Percentiles rank a stretch among this genome's conserved stretches.
These are phyloP conservation scores for Colletotrichum lentis DNA, from an alignment of 2,329 filamentous ascomycete species.

Conservation along the genomic window DNA sequence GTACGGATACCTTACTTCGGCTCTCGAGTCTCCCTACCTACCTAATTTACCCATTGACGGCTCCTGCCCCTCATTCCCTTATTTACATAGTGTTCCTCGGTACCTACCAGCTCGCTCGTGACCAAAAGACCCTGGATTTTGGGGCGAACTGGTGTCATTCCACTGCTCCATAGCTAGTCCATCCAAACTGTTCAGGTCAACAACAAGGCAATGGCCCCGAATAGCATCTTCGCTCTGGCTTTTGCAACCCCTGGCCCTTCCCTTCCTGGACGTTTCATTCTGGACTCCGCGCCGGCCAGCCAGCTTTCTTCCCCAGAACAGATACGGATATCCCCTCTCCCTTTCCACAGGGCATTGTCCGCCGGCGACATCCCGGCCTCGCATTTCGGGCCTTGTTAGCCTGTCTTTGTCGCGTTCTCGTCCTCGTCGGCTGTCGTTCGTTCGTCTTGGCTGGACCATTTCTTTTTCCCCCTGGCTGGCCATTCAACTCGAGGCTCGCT, in stretches of 20 bases:
- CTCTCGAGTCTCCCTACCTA: background rate
- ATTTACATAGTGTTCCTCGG: too few relatives aligned
- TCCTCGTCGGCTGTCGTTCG: background rate
- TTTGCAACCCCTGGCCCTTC: conserved; percentile 7
- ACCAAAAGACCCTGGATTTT: conserved; percentile 30
- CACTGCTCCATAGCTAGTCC: background rate
- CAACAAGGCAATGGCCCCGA: conserved; percentile 3
- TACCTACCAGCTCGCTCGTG: conserved; percentile 2
- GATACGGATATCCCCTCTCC: background rate
- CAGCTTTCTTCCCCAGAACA: background rate
- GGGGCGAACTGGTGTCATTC: conserved; percentile 17
- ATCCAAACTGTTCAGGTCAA: background rate
- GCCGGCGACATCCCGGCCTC: background rate
- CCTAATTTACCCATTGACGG: too few relatives aligned
- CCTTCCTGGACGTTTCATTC: conserved; percentile 1
- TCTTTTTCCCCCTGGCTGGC: background rate
- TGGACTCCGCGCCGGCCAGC: background rate
- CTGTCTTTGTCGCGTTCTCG: background rate
- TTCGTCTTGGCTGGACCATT: background rate
- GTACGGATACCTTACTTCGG: background rate
- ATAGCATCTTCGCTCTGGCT: too few relatives aligned
- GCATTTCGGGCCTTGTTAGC: background rate
- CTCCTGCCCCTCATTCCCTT: background rate
- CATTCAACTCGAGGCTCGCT: too few relatives aligned
- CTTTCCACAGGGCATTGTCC: background rate